Evolutionary conservation across 139 green algal genomes (phyloP), one percentile per base, ranked within the genome.

Genomic region (Coelastrella sp.): DNA sequence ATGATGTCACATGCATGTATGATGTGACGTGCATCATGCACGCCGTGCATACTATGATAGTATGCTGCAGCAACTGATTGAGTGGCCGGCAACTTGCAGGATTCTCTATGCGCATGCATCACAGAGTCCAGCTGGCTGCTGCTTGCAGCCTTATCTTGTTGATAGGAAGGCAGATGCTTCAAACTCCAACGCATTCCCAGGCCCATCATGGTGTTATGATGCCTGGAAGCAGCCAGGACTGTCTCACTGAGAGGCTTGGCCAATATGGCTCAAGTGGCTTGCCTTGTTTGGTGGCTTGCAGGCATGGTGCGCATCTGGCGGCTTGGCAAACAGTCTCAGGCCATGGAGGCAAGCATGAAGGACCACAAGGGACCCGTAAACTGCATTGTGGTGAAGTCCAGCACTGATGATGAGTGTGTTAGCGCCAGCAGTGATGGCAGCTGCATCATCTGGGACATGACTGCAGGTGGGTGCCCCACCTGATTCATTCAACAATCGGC

Each of bases 371-470:
- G 93, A 3, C 79, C 93, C 8, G 94, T 98, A 59, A 98, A 97
- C 90, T 85, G 79, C 90, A 97, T 99, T 76, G 72, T 83, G 65
- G 94, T 97, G 78, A 96, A 95, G 89, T 22, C 19, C 68, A 84
- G 79, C 72, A 92, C 35, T 24, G 89, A 96, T 87, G 90, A 93
- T 4, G 95, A 98, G 94, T 97, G 93, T 84, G 95, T 96, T 7
- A 96, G 87, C 60, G 96, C 96, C 7, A 93, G 85, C 83, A 93
- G 81, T 20, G 97, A 99, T 90, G 97, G 97, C 90, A 94, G 80
- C 82, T 98, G 95, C 94, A 97, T 99, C 93, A 95, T 98, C 66
- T 99, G 97, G 97, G 96, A 98, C 92, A 85, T 99, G 63, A 89
- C 83, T 73, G 95, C 93, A 35, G 95, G 96, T 88, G 94, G 95